Evolutionary conservation across 345 rosid genomes (phyloP).

Genomic region (Ailanthus altissimus): DNA sequence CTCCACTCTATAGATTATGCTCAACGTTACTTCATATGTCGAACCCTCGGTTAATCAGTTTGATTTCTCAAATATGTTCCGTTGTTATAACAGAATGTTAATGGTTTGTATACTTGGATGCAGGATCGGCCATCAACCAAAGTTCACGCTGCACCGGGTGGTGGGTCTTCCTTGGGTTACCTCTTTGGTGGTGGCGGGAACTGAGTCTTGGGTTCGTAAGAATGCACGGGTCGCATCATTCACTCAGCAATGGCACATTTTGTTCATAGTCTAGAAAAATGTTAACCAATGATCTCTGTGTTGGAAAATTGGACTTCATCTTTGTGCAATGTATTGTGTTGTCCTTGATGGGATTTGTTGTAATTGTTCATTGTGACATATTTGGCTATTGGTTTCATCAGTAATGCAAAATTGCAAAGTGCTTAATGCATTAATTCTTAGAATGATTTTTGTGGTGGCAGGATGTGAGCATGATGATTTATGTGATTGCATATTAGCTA

Average conservation of each 20-base stretch:
- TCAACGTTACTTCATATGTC: not conserved
- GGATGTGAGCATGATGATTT: too few species aligned
- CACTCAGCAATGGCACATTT: not conserved
- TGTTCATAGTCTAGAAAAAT: not conserved
- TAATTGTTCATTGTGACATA: not conserved
- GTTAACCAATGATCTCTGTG: not conserved
- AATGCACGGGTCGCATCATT: not conserved
- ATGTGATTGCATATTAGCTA: not conserved
- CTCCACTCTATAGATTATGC: not conserved
- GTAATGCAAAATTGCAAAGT: not conserved
- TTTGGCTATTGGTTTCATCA: not conserved
- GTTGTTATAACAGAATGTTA: not conserved
- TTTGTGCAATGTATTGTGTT: constrained; percentile 9
- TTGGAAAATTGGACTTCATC: constrained; percentile 4
- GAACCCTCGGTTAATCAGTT: not conserved
- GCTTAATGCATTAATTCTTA: constrained; percentile 1
- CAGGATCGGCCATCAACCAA: constrained; percentile 62
- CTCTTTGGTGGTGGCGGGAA: constrained; percentile 45
- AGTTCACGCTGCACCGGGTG: constrained; percentile 60
- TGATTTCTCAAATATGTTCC: not conserved
- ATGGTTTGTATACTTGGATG: not conserved
- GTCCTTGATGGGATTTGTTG: not conserved
- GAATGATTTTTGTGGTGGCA: not conserved
- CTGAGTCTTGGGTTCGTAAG: not conserved
- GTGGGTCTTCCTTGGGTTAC: constrained; percentile 56